These are phyloP conservation scores for Emergomyces orientalis DNA, from an alignment of 2,329 filamentous ascomycete species.

Conservation along the genomic window DNA sequence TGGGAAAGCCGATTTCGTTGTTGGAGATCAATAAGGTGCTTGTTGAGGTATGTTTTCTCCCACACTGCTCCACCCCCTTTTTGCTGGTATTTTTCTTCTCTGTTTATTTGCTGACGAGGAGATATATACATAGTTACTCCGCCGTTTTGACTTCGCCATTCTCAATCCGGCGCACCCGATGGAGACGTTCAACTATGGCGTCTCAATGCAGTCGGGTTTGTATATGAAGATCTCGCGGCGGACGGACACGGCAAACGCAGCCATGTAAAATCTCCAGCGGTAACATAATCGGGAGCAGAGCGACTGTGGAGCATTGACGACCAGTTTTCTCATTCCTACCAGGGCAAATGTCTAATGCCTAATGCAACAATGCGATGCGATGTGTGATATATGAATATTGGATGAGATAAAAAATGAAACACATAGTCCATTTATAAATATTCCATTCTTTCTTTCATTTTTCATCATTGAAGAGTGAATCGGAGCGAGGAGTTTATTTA, in stretches of 20 bases:
- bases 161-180: constrained; percentile 5
- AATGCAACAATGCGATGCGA: background rate
- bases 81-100: background rate
- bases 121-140: background rate
- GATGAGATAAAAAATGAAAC: background rate
- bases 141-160: constrained; percentile 6
- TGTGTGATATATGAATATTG: background rate
- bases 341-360: background rate
- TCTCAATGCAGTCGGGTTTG: background rate
- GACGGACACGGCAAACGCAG: background rate
- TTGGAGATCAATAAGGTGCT: constrained; percentile 9
- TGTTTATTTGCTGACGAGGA: background rate
- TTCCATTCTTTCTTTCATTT: too few relatives aligned
- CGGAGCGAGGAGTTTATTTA: too few relatives aligned
- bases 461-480: too few relatives aligned
- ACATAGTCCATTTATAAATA: too few relatives aligned
- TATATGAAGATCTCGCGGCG: constrained; percentile 4
- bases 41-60: constrained; percentile 9
- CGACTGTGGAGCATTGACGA: background rate
- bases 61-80: too few relatives aligned
- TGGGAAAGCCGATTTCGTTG: constrained; percentile 9
- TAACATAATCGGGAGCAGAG: background rate
- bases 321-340: background rate
- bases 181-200: constrained; percentile 1
- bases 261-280: background rate